A percentile compares a stretch with the other conserved stretches of the same genome.
Conservation (phyloP, 2,329 filamentous ascomycete species). For the Coleophoma eucalyptorum region DNA sequence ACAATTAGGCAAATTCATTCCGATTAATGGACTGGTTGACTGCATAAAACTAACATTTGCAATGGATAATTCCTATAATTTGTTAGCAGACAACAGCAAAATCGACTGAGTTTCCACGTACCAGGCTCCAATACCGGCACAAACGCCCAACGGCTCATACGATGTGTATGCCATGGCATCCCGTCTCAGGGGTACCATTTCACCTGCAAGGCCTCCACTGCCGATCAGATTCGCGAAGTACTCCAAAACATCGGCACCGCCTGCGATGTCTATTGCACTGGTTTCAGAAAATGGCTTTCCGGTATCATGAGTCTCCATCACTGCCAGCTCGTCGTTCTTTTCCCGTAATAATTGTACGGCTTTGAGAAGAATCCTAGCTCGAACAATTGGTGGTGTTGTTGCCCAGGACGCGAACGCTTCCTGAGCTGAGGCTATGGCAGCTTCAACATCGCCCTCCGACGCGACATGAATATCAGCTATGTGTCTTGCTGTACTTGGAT, state of each 20-base stretch:
- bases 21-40: no score
- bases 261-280: constrained; percentile 58
- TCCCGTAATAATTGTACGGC: constrained; percentile 70
- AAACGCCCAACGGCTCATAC: constrained; percentile 70
- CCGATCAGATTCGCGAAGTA: constrained; percentile 74
- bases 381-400: constrained; percentile 60
- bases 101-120: no score
- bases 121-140: constrained; percentile 70
- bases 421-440: not conserved
- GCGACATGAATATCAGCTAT: constrained; percentile 28
- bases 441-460: constrained; percentile 27
- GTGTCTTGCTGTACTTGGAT: not conserved
- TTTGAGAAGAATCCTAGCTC: constrained; percentile 64
- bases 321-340: constrained; percentile 62
- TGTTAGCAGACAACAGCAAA: no score
- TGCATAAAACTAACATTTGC: no score
- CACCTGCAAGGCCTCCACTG: constrained; percentile 74
- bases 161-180: constrained; percentile 71
- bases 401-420: constrained; percentile 17
- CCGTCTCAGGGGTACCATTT: constrained; percentile 64
- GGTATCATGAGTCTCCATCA: constrained; percentile 64
- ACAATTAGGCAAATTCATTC: no score
- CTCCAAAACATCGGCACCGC: constrained; percentile 52
- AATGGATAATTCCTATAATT: no score
- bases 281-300: constrained; percentile 67